Base-by-base conservation (phyloP, 257 asterid species). In the Fraxinus pennsylvanica region DNA sequence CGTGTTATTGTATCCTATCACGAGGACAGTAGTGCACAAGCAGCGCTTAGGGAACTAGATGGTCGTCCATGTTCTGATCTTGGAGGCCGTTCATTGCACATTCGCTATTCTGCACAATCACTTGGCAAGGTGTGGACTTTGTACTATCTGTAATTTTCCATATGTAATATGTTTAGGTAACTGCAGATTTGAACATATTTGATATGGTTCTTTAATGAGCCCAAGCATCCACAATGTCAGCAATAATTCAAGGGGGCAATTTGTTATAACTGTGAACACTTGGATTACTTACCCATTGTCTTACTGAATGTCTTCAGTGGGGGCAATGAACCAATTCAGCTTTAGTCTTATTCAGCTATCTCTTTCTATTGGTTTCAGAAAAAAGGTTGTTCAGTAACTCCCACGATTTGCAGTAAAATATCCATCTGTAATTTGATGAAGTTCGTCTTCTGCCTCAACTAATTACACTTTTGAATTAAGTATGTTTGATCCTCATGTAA, bases 1-100 rank as follows among this genome's bases (percentile, higher is more conserved):
- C 97, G 99, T 65, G 98, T 91, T 14, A 85, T 95, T n/a, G 96
- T 95, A 71, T 93, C 97, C 50, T 95, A 77, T 78, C 78, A 75
- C 41, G 84, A 84, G 41, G 79, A 80, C 71, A 79, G 17, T 65
- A 83, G 94, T 66, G 91, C 99, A 29, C 84, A 81, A 57, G 90
- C 87, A 72, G 98, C 99, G 6, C 71, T 89, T 83, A 73, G 80
- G 74, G 91, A 89, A 0, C 85, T 95, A 87, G 87, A 90, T 84
- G 91, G 96, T 6, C 86, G 68, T 21, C 82, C 84, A 32, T 95
- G 98, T 73, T 75, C 87, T 75, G 73, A 82, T 45, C 93, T 95
- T 54, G 96, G 88, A 13, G 93, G 93, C 17, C 94, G 98, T 9
- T 83, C 68, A 12, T 86, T 95, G 89, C 96, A 93, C 80, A 89